phyloP scores from a whole-genome alignment of 768 basidiomycete species.

The Vararia minispora region DNA sequence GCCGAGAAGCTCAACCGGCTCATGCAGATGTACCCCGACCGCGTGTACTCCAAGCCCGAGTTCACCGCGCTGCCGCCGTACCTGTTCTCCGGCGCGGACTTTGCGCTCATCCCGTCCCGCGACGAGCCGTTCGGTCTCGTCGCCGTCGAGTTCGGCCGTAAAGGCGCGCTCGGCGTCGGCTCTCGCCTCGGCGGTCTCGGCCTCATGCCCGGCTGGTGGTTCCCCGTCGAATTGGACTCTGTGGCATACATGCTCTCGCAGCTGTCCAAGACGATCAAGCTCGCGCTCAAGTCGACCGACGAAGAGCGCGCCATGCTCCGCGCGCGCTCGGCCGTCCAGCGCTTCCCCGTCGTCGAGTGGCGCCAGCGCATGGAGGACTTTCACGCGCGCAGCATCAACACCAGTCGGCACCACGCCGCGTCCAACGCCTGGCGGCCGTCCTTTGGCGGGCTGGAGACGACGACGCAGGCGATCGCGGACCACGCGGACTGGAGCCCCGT shows the following conservation, averaged over 20 bases:
- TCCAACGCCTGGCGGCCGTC: constrained; percentile 68
- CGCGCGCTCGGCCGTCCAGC: constrained; percentile 87
- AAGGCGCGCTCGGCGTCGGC: constrained; percentile 93
- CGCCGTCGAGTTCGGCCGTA: constrained; percentile 92
- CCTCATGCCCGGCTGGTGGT: constrained; percentile 99
- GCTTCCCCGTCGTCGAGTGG: constrained; percentile 98
- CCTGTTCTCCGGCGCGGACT: constrained; percentile 90
- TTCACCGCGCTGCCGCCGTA: constrained; percentile 91
- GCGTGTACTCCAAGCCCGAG: constrained; percentile 93
- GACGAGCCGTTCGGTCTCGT: constrained; percentile 96
- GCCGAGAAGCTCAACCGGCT: constrained; percentile 87
- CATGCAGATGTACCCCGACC: constrained; percentile 92
- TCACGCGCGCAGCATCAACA: constrained; percentile 72
- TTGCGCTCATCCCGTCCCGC: constrained; percentile 90
- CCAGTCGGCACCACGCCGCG: constrained; percentile 60
- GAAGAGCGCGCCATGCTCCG: constrained; percentile 89
- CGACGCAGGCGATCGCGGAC: constrained; percentile 38
- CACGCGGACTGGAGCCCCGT: constrained; percentile 76
- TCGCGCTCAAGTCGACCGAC: constrained; percentile 83
- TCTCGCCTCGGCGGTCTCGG: constrained; percentile 90
- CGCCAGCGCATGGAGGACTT: constrained; percentile 93
- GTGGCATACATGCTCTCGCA: constrained; percentile 94
- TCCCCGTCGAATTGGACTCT: constrained; percentile 89
- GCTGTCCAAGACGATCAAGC: constrained; percentile 86
- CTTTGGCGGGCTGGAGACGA: constrained; percentile 43